A percentile compares a stretch with the other conserved stretches of the same genome.
Conservation (phyloP, 2,329 filamentous ascomycete species). For the Colletotrichum phormii region DNA sequence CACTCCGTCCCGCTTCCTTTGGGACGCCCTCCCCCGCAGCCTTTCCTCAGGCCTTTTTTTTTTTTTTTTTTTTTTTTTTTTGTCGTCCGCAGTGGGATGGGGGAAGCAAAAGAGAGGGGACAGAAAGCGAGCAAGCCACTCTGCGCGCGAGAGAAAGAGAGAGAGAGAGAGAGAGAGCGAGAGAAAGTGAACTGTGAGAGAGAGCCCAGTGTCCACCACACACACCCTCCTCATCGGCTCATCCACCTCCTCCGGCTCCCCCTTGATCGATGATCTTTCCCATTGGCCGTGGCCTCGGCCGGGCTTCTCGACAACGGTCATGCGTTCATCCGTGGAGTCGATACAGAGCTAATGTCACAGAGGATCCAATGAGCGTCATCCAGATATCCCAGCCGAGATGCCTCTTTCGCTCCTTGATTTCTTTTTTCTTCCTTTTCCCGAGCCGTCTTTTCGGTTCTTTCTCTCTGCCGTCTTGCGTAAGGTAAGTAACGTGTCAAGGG, state of each 20-base stretch:
- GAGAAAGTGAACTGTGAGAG: background rate
- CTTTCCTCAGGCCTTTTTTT: conserved; percentile 2
- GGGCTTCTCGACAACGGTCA: conserved; percentile 57
- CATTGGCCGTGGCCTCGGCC: conserved; percentile 33
- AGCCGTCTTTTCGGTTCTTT: background rate
- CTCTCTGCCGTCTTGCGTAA: conserved; percentile 9
- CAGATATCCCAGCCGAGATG: conserved; percentile 55
- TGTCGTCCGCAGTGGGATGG: background rate
- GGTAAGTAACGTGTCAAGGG: conserved; percentile 4
- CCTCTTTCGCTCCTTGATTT: conserved; percentile 44
- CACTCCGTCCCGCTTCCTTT: conserved; percentile 23
- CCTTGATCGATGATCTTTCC: conserved; percentile 34
- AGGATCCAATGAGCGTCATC: conserved; percentile 54
- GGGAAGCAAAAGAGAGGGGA: background rate
- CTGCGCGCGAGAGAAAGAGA: no score
- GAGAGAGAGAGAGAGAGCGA: no score
- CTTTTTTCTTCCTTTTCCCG: conserved; percentile 43
- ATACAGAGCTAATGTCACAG: conserved; percentile 57
- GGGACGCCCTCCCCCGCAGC: conserved; percentile 8
- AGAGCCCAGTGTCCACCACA: conserved; percentile 1
- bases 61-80: no score
- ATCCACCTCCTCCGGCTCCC: conserved; percentile 4
- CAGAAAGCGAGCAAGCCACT: background rate
- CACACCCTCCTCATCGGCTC: background rate
- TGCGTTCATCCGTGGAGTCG: conserved; percentile 62